Conservation (phyloP, 2,329 filamentous ascomycete genomes). For the Delphinella strobiligena region DNA sequence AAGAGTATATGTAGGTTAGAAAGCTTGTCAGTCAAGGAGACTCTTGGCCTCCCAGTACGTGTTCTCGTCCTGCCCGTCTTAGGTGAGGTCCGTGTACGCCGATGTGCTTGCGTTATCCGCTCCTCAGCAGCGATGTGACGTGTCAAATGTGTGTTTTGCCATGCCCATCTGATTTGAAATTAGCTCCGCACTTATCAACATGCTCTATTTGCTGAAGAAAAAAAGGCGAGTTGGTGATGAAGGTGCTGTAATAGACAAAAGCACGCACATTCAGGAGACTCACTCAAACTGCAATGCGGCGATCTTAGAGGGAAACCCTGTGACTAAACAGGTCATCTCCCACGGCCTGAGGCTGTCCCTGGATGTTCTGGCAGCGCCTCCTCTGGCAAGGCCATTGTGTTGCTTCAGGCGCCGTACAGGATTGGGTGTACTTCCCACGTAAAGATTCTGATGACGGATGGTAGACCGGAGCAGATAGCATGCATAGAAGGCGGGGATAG, state of each 20-base stretch:
- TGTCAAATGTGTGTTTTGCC: constrained; percentile 74
- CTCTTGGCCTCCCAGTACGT: constrained; percentile 44
- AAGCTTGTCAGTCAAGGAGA: constrained; percentile 55
- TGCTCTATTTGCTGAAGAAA: constrained; percentile 91
- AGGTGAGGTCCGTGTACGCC: constrained; percentile 21
- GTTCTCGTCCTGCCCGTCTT: constrained; percentile 29
- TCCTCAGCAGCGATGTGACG: constrained; percentile 59
- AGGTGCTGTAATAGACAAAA: no score
- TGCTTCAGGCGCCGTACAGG: constrained; percentile 74
- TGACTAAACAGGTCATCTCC: constrained; percentile 80
- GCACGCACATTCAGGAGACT: no score
- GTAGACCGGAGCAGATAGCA: constrained; percentile 87
- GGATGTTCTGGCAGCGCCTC: constrained; percentile 70
- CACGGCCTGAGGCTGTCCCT: constrained; percentile 61
- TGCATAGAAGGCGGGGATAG: constrained; percentile 80
- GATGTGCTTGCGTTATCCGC: constrained; percentile 40
- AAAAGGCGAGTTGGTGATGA: constrained; percentile 64
- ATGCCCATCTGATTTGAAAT: constrained; percentile 59
- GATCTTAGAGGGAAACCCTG: constrained; percentile 76
- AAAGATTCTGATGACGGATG: constrained; percentile 57
- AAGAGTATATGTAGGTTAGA: constrained; percentile 74
- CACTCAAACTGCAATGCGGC: constrained; percentile 94
- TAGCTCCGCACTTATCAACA: constrained; percentile 20
- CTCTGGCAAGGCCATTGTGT: constrained; percentile 76
- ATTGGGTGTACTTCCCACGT: constrained; percentile 87